Percentiles rank a stretch among this genome's conserved stretches.
Conservation (phyloP, 202 grass and related monocot genomes). For the Carex sylvatica region DNA sequence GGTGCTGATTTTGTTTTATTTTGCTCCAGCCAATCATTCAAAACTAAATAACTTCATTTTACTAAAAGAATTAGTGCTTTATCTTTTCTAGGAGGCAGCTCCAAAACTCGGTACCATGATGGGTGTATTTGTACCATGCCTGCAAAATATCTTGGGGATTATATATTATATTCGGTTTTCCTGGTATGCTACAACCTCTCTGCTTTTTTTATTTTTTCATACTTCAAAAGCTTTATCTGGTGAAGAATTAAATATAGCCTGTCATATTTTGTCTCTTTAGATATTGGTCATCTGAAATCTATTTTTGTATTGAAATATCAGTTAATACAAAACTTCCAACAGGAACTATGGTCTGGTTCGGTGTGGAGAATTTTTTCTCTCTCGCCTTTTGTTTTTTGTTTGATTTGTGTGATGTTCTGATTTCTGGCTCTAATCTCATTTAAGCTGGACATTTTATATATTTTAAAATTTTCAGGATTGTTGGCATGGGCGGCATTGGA, state of each 20-base stretch:
- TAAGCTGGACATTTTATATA: neutral
- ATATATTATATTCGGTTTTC: constrained; percentile 99
- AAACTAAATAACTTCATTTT: constrained; percentile 17
- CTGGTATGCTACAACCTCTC: constrained; percentile 44
- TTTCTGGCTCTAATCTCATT: neutral
- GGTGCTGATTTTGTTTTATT: neutral
- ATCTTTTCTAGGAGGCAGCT: constrained; percentile 44
- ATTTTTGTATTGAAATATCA: neutral
- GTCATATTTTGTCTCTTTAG: neutral
- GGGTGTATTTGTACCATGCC: constrained; percentile 98
- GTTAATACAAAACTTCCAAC: neutral
- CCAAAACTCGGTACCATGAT: constrained; percentile 95
- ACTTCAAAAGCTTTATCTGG: neutral
- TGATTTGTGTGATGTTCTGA: neutral
- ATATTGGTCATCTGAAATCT: neutral
- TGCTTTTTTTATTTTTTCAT: neutral
- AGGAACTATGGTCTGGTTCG: neutral
- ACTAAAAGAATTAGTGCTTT: constrained; percentile 26
- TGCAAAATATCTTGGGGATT: constrained; percentile 99
- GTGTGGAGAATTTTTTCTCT: neutral
- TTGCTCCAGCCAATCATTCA: neutral
- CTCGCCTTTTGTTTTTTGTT: neutral
- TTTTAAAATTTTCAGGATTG: constrained; percentile 69
- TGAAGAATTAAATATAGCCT: neutral
- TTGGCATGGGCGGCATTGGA: constrained; percentile 93